These are phyloP conservation scores for Ceratobasidium sp. DNA, from an alignment of 1,284 basidiomycete species.

Conservation along the genomic window DNA sequence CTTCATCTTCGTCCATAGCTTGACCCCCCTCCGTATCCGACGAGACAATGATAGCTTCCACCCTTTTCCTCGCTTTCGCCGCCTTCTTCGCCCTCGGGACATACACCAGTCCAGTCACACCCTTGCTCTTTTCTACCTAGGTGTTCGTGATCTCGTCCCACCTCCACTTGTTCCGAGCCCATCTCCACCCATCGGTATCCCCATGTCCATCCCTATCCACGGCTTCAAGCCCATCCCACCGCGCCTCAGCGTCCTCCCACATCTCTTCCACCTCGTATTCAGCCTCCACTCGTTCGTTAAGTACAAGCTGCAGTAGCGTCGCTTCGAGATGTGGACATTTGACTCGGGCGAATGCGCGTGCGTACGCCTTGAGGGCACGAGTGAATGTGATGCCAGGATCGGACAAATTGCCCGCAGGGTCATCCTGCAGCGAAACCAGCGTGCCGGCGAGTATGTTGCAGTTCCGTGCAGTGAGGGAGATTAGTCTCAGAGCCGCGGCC, in stretches of 20 bases:
- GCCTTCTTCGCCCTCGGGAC: not conserved
- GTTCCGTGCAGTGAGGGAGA: slow-evolving; percentile 28
- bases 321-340: slow-evolving; percentile 36
- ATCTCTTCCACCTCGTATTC: slow-evolving; percentile 34
- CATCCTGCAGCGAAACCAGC: not conserved
- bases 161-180: slow-evolving; percentile 25
- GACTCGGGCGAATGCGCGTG: slow-evolving; percentile 1
- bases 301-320: slow-evolving; percentile 29
- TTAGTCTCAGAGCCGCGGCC: not conserved
- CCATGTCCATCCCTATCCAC: not conserved
- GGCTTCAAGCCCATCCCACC: slow-evolving; percentile 14
- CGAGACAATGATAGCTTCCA: slow-evolving; percentile 22
- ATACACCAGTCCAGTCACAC: not conserved
- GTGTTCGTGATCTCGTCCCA: slow-evolving; percentile 45
- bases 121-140: slow-evolving; percentile 31
- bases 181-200: slow-evolving; percentile 8
- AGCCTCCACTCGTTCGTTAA: slow-evolving; percentile 18
- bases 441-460: slow-evolving; percentile 34
- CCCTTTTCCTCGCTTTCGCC: slow-evolving; percentile 9
- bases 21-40: slow-evolving; percentile 38
- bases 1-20: not conserved
- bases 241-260: slow-evolving; percentile 36
- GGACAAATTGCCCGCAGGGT: not conserved
- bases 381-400: not conserved
- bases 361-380: slow-evolving; percentile 1